Evolutionary conservation across 2,329 filamentous ascomycete genomes (phyloP).

Genomic region (Monilinia laxa): DNA sequence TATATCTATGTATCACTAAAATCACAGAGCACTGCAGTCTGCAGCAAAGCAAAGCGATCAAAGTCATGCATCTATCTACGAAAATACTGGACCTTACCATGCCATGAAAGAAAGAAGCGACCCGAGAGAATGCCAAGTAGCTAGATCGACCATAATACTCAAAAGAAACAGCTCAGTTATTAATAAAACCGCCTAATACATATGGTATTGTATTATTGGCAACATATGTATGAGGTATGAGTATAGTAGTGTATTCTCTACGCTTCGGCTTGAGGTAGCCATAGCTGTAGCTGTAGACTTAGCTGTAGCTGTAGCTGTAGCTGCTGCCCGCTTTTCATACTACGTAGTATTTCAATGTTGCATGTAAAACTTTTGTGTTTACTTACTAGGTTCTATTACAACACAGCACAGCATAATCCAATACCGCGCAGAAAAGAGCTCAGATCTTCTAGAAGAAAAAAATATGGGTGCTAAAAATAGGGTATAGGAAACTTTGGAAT

Average conservation of each 20-base stretch:
- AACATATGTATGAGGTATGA: no score
- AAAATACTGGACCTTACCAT: neutral
- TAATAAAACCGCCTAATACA: neutral
- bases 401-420: neutral
- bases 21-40: neutral
- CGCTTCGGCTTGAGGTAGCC: neutral
- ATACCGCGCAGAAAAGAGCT: conserved; percentile 7
- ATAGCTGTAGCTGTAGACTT: neutral
- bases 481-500: neutral
- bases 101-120: conserved; percentile 4
- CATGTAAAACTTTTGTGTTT: conserved; percentile 9
- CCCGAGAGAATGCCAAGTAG: neutral
- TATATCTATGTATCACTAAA: neutral
- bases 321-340: conserved; percentile 13
- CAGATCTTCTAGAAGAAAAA: conserved; percentile 15
- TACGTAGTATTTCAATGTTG: conserved; percentile 20
- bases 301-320: neutral
- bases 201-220: neutral
- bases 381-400: neutral
- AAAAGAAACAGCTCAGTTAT: neutral
- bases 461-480: conserved; percentile 15
- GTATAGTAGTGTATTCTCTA: neutral
- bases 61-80: conserved; percentile 15
- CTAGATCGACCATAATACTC: neutral
- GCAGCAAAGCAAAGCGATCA: neutral